Conservation (phyloP, 805 yeast species). For the Myxozyma nipponensis region DNA sequence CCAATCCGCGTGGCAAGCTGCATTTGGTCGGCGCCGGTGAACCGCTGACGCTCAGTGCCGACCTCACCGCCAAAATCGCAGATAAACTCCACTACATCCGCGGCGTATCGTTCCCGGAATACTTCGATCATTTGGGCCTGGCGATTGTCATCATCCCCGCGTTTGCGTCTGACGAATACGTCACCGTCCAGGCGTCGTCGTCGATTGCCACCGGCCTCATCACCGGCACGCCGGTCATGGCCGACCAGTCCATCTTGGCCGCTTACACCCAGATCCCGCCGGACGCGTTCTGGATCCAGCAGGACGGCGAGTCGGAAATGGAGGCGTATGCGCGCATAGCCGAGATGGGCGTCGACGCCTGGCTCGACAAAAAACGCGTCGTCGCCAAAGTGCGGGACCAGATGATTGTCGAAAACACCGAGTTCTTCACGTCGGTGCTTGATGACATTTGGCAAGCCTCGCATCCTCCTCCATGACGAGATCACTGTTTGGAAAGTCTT, state of each 20-base stretch:
- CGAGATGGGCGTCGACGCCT: constrained; percentile 26
- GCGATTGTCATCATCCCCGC: constrained; percentile 23
- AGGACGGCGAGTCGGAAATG: constrained; percentile 20
- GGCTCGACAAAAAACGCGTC: constrained; percentile 24
- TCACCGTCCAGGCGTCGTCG: constrained; percentile 24
- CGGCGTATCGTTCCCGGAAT: constrained; percentile 18
- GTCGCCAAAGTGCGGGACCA: constrained; percentile 16
- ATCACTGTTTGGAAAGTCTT: background rate
- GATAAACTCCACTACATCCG: constrained; percentile 10
- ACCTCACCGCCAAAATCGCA: background rate
- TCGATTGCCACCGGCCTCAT: constrained; percentile 23
- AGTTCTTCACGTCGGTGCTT: background rate
- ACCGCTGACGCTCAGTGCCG: constrained; percentile 8
- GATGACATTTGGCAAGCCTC: constrained; percentile 3
- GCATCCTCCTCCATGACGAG: too few species aligned
- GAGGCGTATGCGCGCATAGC: constrained; percentile 31
- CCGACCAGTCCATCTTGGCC: constrained; percentile 6
- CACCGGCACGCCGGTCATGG: constrained; percentile 24
- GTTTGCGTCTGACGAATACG: constrained; percentile 11
- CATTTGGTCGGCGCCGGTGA: constrained; percentile 25
- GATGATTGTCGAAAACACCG: constrained; percentile 18
- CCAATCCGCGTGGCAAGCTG: constrained; percentile 11
- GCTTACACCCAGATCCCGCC: constrained; percentile 26
- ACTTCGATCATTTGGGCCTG: constrained; percentile 17
- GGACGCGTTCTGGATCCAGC: constrained; percentile 23